Base-by-base conservation (phyloP, 805 yeast genomes). In the Lipomyces oligophaga region DNA sequence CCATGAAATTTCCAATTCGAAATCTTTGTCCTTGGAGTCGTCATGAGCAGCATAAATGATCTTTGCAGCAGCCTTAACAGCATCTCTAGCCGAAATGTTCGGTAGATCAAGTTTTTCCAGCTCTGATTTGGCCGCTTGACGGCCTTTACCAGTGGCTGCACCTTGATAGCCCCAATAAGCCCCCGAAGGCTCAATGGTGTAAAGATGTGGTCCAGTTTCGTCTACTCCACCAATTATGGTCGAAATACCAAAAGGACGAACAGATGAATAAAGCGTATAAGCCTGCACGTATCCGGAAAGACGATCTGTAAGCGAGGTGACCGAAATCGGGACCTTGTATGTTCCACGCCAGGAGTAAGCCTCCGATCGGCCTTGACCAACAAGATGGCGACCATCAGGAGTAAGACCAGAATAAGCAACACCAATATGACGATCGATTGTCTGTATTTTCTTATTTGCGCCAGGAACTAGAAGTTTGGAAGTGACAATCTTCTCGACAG, bases 121-220 rank as follows among this genome's bases (percentile, higher is more conserved):
- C 69, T 93, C 98, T 24, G 90, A 84, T 69, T 90, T 90, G 40
- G 98, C 98, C n/a, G 86, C 79, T 68, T 93, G 99, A 67, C 97
- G 80, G 38, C 99, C 99, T 67, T 90, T 93, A 55, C 99, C 99
- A 3, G 97, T 80, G 15, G 99, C 98, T 32, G 96, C 95, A 52
- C 96, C 98, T 45, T 78, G 75, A 69, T 93, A 93, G 41, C 99
- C 99, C 97, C 98, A 94, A 63, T 82, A 87, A 1, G 87, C 74
- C 53, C 99, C 99, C 65, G 94, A 85, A 59, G 99, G 98, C 66
- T 93, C 99, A 49, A 93, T 75, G 97, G 90, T 93, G 70, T 83
- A 90, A 60, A 93, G 76, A 66, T 90, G 97, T 18, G 94, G 78
- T 10, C 97, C 97, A 51, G 84, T 78, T 34, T 79, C 82, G 64